Conservation (phyloP, 495 filamentous ascomycete genomes). For the Penicillium alfredii region DNA sequence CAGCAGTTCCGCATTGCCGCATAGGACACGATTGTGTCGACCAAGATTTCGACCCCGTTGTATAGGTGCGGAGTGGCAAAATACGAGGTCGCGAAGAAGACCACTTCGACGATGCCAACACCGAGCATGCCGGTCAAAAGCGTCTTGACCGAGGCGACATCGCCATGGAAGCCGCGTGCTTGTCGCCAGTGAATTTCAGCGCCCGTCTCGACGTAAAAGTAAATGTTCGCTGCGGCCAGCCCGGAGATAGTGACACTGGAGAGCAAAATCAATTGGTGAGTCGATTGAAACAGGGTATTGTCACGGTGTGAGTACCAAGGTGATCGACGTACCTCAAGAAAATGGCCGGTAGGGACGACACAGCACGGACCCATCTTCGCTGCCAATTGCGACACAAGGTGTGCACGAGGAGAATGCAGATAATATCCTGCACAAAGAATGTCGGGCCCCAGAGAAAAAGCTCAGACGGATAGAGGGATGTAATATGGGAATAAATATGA, state of each 20-base stretch:
- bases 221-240: slow-evolving; percentile 26
- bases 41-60: slow-evolving; percentile 5
- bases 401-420: slow-evolving; percentile 23
- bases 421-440: slow-evolving; percentile 36
- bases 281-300: not conserved
- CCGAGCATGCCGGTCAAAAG: slow-evolving; percentile 21
- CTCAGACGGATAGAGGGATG: slow-evolving; percentile 24
- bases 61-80: slow-evolving; percentile 14
- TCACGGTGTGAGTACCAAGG: no score
- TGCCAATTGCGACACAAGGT: slow-evolving; percentile 20
- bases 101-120: slow-evolving; percentile 16
- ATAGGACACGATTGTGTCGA: not conserved
- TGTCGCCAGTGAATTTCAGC: slow-evolving; percentile 32
- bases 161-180: slow-evolving; percentile 21
- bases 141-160: slow-evolving; percentile 21
- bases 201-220: slow-evolving; percentile 25
- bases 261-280: not conserved
- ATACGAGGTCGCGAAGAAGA: slow-evolving; percentile 14
- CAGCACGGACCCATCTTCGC: slow-evolving; percentile 18
- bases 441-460: slow-evolving; percentile 37
- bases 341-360: slow-evolving; percentile 17
- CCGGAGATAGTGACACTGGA: slow-evolving; percentile 19
- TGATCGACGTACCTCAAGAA: slow-evolving; percentile 22
- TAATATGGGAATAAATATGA: slow-evolving; percentile 35
- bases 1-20: slow-evolving; percentile 1